A percentile compares a stretch with the other conserved stretches of the same genome.
Conservation (phyloP, 257 asterid species). For the Lycium barbarum region DNA sequence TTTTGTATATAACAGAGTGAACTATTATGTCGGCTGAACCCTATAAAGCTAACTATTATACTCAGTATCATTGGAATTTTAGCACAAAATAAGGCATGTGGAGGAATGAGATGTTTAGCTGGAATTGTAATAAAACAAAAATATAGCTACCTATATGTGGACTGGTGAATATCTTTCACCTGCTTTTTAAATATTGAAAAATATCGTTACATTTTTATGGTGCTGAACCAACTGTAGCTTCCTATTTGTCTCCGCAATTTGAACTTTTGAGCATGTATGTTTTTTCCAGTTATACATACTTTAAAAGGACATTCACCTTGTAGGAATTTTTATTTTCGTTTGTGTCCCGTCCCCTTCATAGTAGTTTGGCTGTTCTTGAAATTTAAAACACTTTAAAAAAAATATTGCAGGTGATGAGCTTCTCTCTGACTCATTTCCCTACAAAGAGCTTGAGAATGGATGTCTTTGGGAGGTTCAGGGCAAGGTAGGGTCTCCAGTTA, state of each 20-base stretch:
- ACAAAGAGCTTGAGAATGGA: slow-evolving; percentile 74
- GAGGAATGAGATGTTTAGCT: not conserved
- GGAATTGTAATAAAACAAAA: not conserved
- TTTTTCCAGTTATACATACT: not conserved
- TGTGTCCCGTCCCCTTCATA: not conserved
- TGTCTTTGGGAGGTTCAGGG: slow-evolving; percentile 91
- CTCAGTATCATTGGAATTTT: not conserved
- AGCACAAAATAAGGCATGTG: not conserved
- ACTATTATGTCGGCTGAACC: not conserved
- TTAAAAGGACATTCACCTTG: not conserved
- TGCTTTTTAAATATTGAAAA: not conserved
- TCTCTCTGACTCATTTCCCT: slow-evolving; percentile 93
- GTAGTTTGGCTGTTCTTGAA: not conserved
- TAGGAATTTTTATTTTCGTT: not conserved
- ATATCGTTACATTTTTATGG: not conserved
- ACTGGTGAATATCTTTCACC: not conserved
- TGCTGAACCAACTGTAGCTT: not conserved
- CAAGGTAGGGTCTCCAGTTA: slow-evolving; percentile 54
- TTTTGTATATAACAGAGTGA: not conserved
- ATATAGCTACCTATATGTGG: not conserved
- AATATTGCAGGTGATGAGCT: slow-evolving; percentile 74
- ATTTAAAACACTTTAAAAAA: not conserved
- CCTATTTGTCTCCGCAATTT: not conserved
- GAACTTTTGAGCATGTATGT: not conserved
- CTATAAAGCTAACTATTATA: not conserved